These are phyloP conservation scores for Plectranthus barbatus DNA, from an alignment of 257 asterid genomes.

Conservation along the genomic window DNA sequence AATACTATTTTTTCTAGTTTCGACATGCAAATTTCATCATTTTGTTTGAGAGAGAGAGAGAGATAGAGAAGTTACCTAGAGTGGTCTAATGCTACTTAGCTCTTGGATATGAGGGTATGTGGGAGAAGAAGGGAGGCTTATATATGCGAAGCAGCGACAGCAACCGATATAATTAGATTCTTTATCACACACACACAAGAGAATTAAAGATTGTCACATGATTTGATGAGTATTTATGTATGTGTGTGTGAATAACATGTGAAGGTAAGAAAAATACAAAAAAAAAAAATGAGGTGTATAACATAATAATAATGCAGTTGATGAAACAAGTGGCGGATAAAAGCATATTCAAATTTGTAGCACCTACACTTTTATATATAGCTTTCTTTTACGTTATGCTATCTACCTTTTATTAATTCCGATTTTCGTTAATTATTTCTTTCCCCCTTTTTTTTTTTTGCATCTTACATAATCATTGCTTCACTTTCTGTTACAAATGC, in stretches of 20 bases:
- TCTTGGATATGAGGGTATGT: not conserved
- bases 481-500: too few species aligned
- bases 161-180: not conserved
- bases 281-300: not conserved
- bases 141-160: conserved; percentile 4
- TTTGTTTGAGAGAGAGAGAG: not conserved
- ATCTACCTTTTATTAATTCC: not conserved
- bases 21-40: not conserved
- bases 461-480: too few species aligned
- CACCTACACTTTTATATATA: not conserved
- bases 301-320: too few species aligned
- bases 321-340: not conserved
- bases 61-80: not conserved
- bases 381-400: not conserved
- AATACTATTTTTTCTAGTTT: not conserved
- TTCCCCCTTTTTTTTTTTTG: not conserved
- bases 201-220: not conserved
- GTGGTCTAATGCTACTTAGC: not conserved
- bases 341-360: not conserved
- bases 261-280: not conserved
- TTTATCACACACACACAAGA: not conserved
- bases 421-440: too few species aligned
- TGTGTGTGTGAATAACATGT: not conserved
- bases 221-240: not conserved
- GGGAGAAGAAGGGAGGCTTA: too few species aligned